Percentiles rank a stretch among this genome's conserved stretches.
phyloP scores from a whole-genome alignment of 1,284 basidiomycete genomes.

The Trichosporon coremiiforme region DNA sequence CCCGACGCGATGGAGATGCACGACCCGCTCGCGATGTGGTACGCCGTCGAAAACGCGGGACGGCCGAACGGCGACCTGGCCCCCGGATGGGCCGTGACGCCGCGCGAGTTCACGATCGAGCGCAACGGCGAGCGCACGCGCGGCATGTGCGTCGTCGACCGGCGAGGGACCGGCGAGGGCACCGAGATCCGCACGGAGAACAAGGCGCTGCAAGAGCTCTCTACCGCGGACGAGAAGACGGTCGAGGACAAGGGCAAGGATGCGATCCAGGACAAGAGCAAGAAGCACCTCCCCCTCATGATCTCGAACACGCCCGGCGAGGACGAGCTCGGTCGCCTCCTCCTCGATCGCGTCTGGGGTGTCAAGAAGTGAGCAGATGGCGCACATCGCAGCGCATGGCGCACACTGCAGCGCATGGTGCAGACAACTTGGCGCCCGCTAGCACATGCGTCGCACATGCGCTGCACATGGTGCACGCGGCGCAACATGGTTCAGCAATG shows the following conservation, averaged over 20 bases:
- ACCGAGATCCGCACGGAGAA: slow-evolving; percentile 41
- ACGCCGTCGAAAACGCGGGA: slow-evolving; percentile 62
- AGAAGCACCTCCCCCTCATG: slow-evolving; percentile 40
- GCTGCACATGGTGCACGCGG: too few relatives aligned
- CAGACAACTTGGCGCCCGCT: too few relatives aligned
- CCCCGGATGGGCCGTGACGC: slow-evolving; percentile 46
- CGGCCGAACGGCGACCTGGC: slow-evolving; percentile 26
- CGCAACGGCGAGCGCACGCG: slow-evolving; percentile 56
- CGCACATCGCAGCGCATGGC: too few relatives aligned
- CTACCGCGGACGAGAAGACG: background rate
- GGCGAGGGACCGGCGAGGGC: slow-evolving; percentile 48
- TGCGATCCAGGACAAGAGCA: slow-evolving; percentile 16
- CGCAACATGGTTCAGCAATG: too few relatives aligned
- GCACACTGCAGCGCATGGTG: too few relatives aligned
- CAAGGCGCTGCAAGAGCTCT: slow-evolving; percentile 27
- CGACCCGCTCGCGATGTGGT: slow-evolving; percentile 57
- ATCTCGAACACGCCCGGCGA: slow-evolving; percentile 48
- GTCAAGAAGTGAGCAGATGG: background rate
- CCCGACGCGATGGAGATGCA: slow-evolving; percentile 80
- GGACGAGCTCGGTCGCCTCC: slow-evolving; percentile 39
- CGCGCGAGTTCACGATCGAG: slow-evolving; percentile 56
- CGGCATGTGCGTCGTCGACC: slow-evolving; percentile 59
- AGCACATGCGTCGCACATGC: background rate
- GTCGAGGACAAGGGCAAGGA: background rate
- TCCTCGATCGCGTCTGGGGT: slow-evolving; percentile 51